These are phyloP conservation scores for Papiliotrema flavescens DNA, from an alignment of 1,284 basidiomycete species.

Conservation along the genomic window DNA sequence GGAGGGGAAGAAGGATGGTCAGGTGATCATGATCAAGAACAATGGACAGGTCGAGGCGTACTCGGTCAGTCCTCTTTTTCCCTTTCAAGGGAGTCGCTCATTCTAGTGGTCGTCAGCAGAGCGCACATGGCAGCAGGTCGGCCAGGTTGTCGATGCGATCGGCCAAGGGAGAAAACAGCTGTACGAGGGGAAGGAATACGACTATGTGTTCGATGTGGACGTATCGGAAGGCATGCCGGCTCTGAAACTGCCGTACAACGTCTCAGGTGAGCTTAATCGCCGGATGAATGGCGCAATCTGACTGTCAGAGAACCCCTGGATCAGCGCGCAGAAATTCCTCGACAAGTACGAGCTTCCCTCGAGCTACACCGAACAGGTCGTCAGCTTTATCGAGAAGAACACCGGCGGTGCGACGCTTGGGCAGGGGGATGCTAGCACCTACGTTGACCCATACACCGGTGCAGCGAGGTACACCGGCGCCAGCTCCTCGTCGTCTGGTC, in stretches of 20 bases:
- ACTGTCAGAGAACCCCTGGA: conserved; percentile 79
- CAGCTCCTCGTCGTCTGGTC: conserved; percentile 14
- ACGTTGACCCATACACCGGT: conserved; percentile 86
- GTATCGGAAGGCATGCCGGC: conserved; percentile 88
- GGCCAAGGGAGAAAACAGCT: conserved; percentile 82
- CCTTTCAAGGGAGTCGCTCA: background rate
- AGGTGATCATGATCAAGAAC: conserved; percentile 85
- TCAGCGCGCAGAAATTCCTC: conserved; percentile 85
- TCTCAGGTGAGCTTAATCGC: conserved; percentile 58
- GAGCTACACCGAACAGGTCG: conserved; percentile 84
- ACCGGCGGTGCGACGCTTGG: conserved; percentile 66
- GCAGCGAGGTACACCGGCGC: conserved; percentile 57
- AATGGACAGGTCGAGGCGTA: conserved; percentile 78
- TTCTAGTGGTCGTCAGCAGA: conserved; percentile 69
- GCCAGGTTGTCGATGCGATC: conserved; percentile 92
- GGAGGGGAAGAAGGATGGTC: conserved; percentile 83
- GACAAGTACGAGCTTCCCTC: conserved; percentile 76
- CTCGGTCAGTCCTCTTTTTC: conserved; percentile 70
- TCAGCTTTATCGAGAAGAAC: conserved; percentile 90
- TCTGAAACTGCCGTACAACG: conserved; percentile 91
- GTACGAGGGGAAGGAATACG: conserved; percentile 88
- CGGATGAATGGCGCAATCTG: background rate
- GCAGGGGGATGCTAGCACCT: conserved; percentile 52
- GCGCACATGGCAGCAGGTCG: conserved; percentile 83
- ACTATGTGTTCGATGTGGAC: conserved; percentile 98